phyloP scores from a whole-genome alignment of 306 rosid species.

The Vigna trinervia region DNA sequence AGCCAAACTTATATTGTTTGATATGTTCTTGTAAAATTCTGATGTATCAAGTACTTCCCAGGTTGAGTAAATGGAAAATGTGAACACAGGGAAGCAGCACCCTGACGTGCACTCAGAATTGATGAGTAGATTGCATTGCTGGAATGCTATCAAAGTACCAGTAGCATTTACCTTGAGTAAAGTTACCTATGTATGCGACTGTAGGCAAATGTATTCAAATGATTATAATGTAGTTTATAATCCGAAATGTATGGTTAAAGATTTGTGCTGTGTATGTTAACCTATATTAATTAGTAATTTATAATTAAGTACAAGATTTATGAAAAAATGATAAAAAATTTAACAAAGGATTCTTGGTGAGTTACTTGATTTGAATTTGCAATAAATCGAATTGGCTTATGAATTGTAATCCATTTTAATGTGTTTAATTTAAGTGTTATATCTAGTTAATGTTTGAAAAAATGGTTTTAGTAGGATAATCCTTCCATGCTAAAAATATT shows the following conservation, averaged over 20 bases:
- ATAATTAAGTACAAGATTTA: too few species aligned
- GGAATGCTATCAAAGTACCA: background rate
- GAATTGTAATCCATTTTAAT: too few species aligned
- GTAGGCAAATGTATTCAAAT: background rate
- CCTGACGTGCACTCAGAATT: background rate
- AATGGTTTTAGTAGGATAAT: too few species aligned
- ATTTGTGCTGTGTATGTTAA: background rate
- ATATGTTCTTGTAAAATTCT: background rate
- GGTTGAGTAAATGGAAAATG: conserved; percentile 6
- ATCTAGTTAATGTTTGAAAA: too few species aligned
- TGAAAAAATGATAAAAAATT: too few species aligned
- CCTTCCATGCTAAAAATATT: too few species aligned
- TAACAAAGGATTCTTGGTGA: too few species aligned
- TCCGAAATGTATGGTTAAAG: conserved; percentile 13
- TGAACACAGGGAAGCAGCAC: conserved; percentile 9
- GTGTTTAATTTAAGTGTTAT: too few species aligned
- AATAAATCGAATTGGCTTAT: too few species aligned
- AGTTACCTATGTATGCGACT: background rate
- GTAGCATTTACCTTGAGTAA: background rate
- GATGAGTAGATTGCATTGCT: background rate
- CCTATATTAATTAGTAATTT: too few species aligned
- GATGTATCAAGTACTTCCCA: conserved; percentile 9
- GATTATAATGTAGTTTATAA: background rate
- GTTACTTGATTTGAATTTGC: too few species aligned
- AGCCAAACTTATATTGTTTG: background rate